Evolutionary conservation across 2,329 filamentous ascomycete genomes (phyloP).

Genomic region (Fusarium stilboides): DNA sequence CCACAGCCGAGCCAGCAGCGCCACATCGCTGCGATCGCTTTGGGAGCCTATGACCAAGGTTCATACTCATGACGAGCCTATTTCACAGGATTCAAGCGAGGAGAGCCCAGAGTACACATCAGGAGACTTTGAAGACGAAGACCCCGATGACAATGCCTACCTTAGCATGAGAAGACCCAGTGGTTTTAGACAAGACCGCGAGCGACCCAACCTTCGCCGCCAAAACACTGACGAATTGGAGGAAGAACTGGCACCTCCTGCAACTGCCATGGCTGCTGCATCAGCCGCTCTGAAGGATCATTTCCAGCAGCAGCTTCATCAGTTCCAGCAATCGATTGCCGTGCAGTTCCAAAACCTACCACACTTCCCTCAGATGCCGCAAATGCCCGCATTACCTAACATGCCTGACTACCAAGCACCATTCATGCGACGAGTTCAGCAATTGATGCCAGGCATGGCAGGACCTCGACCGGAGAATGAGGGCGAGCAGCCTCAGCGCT

Average conservation of each 20-base stretch:
- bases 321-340: constrained; percentile 80
- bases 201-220: constrained; percentile 55
- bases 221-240: constrained; percentile 56
- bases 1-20: constrained; percentile 75
- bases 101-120: constrained; percentile 64
- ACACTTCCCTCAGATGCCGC: constrained; percentile 73
- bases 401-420: constrained; percentile 82
- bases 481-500: constrained; percentile 61
- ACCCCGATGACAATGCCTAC: constrained; percentile 57
- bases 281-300: constrained; percentile 82
- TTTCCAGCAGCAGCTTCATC: constrained; percentile 79
- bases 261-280: constrained; percentile 75
- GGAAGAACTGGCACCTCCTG: constrained; percentile 65
- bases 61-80: constrained; percentile 53
- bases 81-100: constrained; percentile 60
- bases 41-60: constrained; percentile 69
- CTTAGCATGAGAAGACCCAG: constrained; percentile 56
- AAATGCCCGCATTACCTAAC: constrained; percentile 67
- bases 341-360: constrained; percentile 73
- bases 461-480: constrained; percentile 65
- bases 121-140: constrained; percentile 61
- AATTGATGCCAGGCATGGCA: constrained; percentile 77
- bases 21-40: constrained; percentile 75
- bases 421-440: constrained; percentile 80
- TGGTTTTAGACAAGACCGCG: constrained; percentile 49